Percentiles rank a stretch among this genome's conserved stretches.
Conservation (phyloP, 495 filamentous ascomycete genomes). For the Clohesyomyces aquaticus region DNA sequence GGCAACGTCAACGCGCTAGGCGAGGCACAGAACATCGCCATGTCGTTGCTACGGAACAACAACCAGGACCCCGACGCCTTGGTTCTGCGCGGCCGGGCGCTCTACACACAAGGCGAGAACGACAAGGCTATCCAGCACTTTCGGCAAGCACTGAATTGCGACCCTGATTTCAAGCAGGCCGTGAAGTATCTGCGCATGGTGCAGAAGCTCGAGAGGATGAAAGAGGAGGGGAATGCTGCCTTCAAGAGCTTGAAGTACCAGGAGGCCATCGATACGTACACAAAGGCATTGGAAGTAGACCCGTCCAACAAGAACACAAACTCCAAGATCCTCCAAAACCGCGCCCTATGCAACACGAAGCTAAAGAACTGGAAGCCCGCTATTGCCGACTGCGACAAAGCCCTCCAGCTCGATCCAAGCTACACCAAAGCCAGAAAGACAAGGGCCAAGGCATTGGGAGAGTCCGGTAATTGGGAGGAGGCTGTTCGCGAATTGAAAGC, state of each 20-base stretch:
- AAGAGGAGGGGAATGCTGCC: constrained; percentile 86
- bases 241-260: constrained; percentile 85
- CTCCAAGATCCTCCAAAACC: constrained; percentile 90
- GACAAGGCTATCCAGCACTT: constrained; percentile 94
- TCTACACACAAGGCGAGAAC: constrained; percentile 91
- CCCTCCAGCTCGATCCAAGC: constrained; percentile 78
- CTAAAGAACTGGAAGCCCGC: constrained; percentile 83
- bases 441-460: constrained; percentile 83
- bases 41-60: constrained; percentile 81
- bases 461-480: constrained; percentile 86
- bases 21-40: constrained; percentile 90
- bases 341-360: constrained; percentile 75
- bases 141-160: constrained; percentile 83
- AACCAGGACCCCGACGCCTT: constrained; percentile 91
- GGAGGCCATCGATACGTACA: constrained; percentile 80
- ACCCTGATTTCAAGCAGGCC: constrained; percentile 86
- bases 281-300: constrained; percentile 83
- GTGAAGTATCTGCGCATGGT: constrained; percentile 82
- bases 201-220: constrained; percentile 88
- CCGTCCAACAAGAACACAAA: constrained; percentile 90
- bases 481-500: constrained; percentile 85
- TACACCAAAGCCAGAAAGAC: constrained; percentile 93
- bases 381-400: constrained; percentile 81
- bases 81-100: constrained; percentile 81
- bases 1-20: constrained; percentile 83